A percentile compares a stretch with the other conserved stretches of the same genome.
These are phyloP conservation scores for Waltergamsia citrina DNA, from an alignment of 2,329 filamentous ascomycete genomes.

Conservation along the genomic window DNA sequence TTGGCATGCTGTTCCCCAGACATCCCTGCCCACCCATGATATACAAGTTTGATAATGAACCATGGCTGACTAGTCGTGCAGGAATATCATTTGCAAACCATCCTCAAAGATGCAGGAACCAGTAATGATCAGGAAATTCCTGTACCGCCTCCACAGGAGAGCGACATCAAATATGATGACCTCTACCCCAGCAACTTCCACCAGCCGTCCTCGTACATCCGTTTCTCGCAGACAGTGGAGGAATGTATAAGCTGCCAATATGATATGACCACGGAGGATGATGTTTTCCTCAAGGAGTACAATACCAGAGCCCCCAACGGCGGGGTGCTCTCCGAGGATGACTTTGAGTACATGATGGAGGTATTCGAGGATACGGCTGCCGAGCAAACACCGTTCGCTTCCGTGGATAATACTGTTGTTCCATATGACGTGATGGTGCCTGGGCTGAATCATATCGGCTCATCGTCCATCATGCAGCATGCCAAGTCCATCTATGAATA, in stretches of 20 bases:
- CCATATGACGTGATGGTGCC: slow-evolving; percentile 68
- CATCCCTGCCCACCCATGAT: no score
- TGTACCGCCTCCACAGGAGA: slow-evolving; percentile 55
- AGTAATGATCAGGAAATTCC: slow-evolving; percentile 54
- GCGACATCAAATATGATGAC: slow-evolving; percentile 72
- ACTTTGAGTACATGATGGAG: slow-evolving; percentile 90
- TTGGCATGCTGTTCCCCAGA: slow-evolving; percentile 7
- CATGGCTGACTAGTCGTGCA: slow-evolving; percentile 23
- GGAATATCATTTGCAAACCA: slow-evolving; percentile 94
- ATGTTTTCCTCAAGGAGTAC: slow-evolving; percentile 71
- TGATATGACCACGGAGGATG: slow-evolving; percentile 90
- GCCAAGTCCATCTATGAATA: slow-evolving; percentile 80
- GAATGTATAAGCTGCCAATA: slow-evolving; percentile 86
- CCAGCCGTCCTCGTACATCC: slow-evolving; percentile 88
- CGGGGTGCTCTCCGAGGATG: slow-evolving; percentile 70
- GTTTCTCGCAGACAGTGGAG: slow-evolving; percentile 96
- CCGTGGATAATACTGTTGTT: slow-evolving; percentile 80
- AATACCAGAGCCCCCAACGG: slow-evolving; percentile 64
- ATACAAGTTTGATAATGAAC: no score
- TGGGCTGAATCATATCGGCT: slow-evolving; percentile 44
- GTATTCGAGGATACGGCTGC: slow-evolving; percentile 85
- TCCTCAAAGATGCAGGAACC: slow-evolving; percentile 47
- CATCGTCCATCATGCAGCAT: slow-evolving; percentile 40
- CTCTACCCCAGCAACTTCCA: slow-evolving; percentile 74
- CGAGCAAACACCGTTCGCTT: slow-evolving; percentile 77